Evolutionary conservation across 2,329 filamentous ascomycete genomes (phyloP).

Genomic region (Colletotrichum filicis): DNA sequence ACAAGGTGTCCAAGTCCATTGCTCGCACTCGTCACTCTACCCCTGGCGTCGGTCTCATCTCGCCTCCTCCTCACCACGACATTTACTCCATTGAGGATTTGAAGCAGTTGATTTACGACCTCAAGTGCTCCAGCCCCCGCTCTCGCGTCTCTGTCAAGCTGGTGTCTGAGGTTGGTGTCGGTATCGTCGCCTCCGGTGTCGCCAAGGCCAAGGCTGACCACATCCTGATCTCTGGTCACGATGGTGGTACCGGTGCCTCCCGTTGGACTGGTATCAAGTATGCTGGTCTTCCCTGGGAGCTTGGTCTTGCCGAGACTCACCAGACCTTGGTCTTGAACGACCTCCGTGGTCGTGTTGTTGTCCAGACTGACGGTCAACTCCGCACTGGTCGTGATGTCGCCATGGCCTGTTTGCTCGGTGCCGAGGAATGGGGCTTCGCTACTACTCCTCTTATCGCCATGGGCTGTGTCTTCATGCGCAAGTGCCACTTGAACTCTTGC

Average conservation of each 20-base stretch:
- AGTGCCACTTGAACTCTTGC: conserved; percentile 80
- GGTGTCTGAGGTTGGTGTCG: conserved; percentile 95
- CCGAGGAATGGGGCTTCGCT: conserved; percentile 98
- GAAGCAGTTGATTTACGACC: conserved; percentile 97
- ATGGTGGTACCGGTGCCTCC: conserved; percentile 95
- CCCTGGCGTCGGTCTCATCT: conserved; percentile 94
- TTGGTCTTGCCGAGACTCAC: conserved; percentile 96
- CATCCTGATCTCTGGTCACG: conserved; percentile 95
- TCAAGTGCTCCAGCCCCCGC: conserved; percentile 95
- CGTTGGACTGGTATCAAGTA: conserved; percentile 99
- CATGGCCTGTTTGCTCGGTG: conserved; percentile 92
- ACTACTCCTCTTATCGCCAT: conserved; percentile 95
- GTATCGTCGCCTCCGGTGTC: conserved; percentile 96
- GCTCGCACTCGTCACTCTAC: conserved; percentile 96
- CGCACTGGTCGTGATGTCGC: conserved; percentile 93
- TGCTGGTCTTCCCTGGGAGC: conserved; percentile 94
- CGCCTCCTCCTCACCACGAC: conserved; percentile 95
- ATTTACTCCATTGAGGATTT: conserved; percentile 99
- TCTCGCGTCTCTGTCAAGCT: conserved; percentile 96
- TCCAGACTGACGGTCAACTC: conserved; percentile 95
- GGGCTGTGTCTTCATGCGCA: conserved; percentile 96
- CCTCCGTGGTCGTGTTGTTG: conserved; percentile 92
- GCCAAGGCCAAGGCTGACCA: conserved; percentile 98
- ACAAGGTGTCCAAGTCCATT: conserved; percentile 96
- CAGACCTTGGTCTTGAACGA: conserved; percentile 97